These are phyloP conservation scores for Sporothrix protearum DNA, from an alignment of 2,329 filamentous ascomycete genomes.

Conservation along the genomic window DNA sequence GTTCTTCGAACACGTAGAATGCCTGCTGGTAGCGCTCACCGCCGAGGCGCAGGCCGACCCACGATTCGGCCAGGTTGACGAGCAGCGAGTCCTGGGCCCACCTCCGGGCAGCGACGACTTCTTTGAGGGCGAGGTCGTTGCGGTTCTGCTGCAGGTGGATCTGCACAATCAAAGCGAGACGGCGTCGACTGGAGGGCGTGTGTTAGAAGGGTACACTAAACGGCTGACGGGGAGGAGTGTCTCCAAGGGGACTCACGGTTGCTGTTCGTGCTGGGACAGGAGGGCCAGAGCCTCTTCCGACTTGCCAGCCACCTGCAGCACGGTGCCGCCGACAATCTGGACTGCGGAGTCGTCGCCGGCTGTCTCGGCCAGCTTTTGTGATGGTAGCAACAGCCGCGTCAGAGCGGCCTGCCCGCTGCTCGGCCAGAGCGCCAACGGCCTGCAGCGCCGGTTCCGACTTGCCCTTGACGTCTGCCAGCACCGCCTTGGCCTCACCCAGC, in stretches of 20 bases:
- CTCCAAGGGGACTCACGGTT: constrained; percentile 62
- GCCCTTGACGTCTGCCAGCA: constrained; percentile 64
- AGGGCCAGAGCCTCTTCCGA: constrained; percentile 81
- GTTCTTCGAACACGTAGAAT: constrained; percentile 96
- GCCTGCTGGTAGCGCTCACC: constrained; percentile 94
- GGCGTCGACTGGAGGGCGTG: constrained; percentile 54
- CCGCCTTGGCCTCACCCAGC: constrained; percentile 70
- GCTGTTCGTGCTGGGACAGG: constrained; percentile 77
- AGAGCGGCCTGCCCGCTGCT: constrained; percentile 57
- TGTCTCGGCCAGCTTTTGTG: constrained; percentile 64
- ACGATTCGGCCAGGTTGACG: constrained; percentile 91
- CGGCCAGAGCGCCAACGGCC: constrained; percentile 73
- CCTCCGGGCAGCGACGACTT: constrained; percentile 78
- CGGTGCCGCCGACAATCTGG: constrained; percentile 75
- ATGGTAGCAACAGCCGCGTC: constrained; percentile 60
- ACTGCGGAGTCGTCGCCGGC: constrained; percentile 72
- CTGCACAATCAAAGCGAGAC: constrained; percentile 85
- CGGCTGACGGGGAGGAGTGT: no score
- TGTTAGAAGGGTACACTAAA: constrained; percentile 34
- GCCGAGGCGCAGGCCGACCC: constrained; percentile 85
- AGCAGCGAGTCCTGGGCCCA: constrained; percentile 95
- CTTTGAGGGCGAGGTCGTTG: constrained; percentile 83
- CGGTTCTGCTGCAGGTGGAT: constrained; percentile 91
- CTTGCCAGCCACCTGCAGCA: constrained; percentile 75
- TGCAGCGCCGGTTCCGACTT: constrained; percentile 65